Percentiles rank a stretch among this genome's conserved stretches.
These are phyloP conservation scores for Rachicladosporium sp. DNA, from an alignment of 2,329 filamentous ascomycete genomes.

Conservation along the genomic window DNA sequence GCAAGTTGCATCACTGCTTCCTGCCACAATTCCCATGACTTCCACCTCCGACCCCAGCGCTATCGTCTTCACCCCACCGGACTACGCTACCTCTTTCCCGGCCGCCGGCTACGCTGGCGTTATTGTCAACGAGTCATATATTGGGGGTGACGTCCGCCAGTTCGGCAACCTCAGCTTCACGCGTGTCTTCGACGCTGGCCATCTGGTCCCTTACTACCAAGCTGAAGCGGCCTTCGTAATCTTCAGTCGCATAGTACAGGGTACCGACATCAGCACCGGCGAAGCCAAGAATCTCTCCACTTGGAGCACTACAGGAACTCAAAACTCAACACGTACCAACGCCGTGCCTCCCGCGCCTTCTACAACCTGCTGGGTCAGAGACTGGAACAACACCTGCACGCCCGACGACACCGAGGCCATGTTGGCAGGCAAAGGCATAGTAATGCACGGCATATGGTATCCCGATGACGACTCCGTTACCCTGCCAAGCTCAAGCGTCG, in stretches of 20 bases:
- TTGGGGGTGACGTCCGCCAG: constrained; percentile 62
- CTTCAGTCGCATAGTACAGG: constrained; percentile 40
- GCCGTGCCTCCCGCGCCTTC: constrained; percentile 35
- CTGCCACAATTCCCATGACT: constrained; percentile 9
- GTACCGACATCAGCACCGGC: constrained; percentile 37
- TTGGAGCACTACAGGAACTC: constrained; percentile 47
- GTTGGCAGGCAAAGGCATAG: constrained; percentile 38
- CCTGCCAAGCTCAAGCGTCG: constrained; percentile 21
- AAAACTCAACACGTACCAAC: constrained; percentile 46
- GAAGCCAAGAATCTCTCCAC: constrained; percentile 36
- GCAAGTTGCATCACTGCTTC: constrained; percentile 30
- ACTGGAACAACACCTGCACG: constrained; percentile 40
- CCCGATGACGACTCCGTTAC: constrained; percentile 26
- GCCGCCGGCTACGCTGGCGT: constrained; percentile 61
- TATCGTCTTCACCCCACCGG: constrained; percentile 5
- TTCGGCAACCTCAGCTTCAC: constrained; percentile 53
- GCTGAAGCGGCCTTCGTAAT: constrained; percentile 42
- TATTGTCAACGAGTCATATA: constrained; percentile 53
- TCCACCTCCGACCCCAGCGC: neutral
- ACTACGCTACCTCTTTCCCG: constrained; percentile 45
- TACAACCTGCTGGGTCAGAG: constrained; percentile 50
- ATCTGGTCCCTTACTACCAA: constrained; percentile 40
- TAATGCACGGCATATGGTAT: constrained; percentile 49
- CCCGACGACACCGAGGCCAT: constrained; percentile 39
- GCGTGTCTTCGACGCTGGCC: constrained; percentile 41